These are phyloP conservation scores for Lecanicillium sp. DNA, from an alignment of 2,329 filamentous ascomycete species.

Conservation along the genomic window DNA sequence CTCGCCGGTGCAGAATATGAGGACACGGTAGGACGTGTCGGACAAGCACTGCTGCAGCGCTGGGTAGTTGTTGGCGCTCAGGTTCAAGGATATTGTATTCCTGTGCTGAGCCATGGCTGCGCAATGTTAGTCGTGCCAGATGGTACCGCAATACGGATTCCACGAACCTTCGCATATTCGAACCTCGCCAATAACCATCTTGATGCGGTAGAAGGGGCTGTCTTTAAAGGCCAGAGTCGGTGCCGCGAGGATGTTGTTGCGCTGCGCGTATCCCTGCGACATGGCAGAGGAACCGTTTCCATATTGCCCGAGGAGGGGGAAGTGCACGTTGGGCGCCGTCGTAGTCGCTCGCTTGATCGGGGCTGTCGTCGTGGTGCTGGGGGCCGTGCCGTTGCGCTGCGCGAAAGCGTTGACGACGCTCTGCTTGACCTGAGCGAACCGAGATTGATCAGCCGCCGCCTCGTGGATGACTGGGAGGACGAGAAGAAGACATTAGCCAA, in stretches of 20 bases:
- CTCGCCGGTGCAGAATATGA: constrained; percentile 77
- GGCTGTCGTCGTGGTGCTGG: constrained; percentile 17
- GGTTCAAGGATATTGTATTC: constrained; percentile 39
- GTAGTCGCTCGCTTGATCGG: constrained; percentile 16
- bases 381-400: constrained; percentile 24
- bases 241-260: constrained; percentile 17
- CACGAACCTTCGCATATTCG: constrained; percentile 67
- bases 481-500: not conserved
- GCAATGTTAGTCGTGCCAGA: constrained; percentile 25
- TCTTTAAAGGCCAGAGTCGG: constrained; percentile 45
- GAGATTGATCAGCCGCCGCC: constrained; percentile 31
- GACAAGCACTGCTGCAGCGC: constrained; percentile 49
- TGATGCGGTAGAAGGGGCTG: constrained; percentile 79
- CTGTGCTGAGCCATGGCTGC: constrained; percentile 52
- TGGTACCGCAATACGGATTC: not conserved
- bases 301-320: constrained; percentile 7
- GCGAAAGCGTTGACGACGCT: constrained; percentile 33
- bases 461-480: constrained; percentile 36
- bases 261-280: constrained; percentile 8
- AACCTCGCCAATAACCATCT: constrained; percentile 57
- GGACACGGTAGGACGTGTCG: constrained; percentile 61
- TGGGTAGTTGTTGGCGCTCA: constrained; percentile 46
- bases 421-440: constrained; percentile 38
- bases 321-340: constrained; percentile 13
- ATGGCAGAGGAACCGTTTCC: not conserved